Percentiles rank a stretch among this genome's conserved stretches.
Evolutionary conservation across 148 eudicot species (phyloP).

Genomic region (Persicaria tinctoria): DNA sequence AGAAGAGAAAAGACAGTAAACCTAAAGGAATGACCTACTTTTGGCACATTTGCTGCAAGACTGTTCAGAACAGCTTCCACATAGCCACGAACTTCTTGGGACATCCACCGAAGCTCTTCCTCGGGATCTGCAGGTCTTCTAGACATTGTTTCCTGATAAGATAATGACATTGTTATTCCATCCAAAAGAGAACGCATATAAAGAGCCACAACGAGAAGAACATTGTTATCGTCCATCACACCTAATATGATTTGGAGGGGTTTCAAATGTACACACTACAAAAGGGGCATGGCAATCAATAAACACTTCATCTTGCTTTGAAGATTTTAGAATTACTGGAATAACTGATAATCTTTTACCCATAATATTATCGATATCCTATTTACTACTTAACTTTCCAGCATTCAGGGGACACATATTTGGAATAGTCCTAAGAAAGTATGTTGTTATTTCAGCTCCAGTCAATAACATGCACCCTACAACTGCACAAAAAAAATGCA

Average conservation of each 20-base stretch:
- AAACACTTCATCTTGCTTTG: not conserved
- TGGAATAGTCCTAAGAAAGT: not conserved
- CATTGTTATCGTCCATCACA: not conserved
- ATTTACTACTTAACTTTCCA: not conserved
- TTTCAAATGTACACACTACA: not conserved
- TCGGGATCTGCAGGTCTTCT: constrained; percentile 96
- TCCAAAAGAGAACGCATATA: not conserved
- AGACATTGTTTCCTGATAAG: constrained; percentile 72
- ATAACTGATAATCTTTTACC: not conserved
- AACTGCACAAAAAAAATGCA: not conserved
- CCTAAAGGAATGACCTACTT: constrained; percentile 34
- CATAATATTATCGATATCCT: not conserved
- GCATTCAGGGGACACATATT: not conserved
- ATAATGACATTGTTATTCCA: constrained; percentile 9
- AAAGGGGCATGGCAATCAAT: not conserved
- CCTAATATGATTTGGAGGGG: not conserved
- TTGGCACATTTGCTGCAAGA: constrained; percentile 96
- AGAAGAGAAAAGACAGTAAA: not conserved
- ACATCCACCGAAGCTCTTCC: constrained; percentile 97
- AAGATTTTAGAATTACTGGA: not conserved
- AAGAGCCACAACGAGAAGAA: not conserved
- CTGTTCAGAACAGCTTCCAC: constrained; percentile 95
- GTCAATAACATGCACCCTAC: not conserved
- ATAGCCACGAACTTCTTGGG: constrained; percentile 98
- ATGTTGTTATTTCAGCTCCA: not conserved